A percentile compares a stretch with the other conserved stretches of the same genome.
Conservation (phyloP, 768 basidiomycete genomes). For the Mycena latifolia region DNA sequence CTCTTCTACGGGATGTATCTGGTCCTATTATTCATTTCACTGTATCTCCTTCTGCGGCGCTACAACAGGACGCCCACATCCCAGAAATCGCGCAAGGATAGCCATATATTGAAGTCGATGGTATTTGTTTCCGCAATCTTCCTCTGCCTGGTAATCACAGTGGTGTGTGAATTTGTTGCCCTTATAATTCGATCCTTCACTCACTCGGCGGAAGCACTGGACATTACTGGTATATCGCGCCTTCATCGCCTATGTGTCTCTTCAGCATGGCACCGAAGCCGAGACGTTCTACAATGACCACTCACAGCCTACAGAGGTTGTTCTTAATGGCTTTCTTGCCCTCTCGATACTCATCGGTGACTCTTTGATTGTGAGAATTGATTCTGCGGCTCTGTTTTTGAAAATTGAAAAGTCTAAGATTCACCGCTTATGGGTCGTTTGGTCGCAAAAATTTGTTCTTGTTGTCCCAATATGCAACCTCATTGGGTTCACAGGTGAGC, state of each 20-base stretch:
- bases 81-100: constrained; percentile 4
- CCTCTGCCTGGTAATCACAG: constrained; percentile 13
- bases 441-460: constrained; percentile 7
- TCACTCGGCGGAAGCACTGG: constrained; percentile 13
- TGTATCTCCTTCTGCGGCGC: constrained; percentile 16
- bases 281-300: constrained; percentile 9
- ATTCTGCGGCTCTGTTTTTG: not conserved
- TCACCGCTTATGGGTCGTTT: constrained; percentile 26
- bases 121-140: constrained; percentile 13
- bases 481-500: not conserved
- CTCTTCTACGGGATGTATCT: constrained; percentile 27
- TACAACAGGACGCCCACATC: constrained; percentile 2
- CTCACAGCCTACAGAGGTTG: not conserved
- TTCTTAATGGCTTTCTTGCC: not conserved
- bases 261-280: not conserved
- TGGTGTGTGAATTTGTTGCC: not conserved
- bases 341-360: constrained; percentile 15
- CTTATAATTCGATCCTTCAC: not conserved
- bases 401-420: not conserved
- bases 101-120: constrained; percentile 7
- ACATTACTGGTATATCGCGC: not conserved
- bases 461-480: constrained; percentile 5
- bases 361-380: constrained; percentile 10
- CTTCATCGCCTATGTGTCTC: constrained; percentile 11
- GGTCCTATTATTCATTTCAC: constrained; percentile 18